A percentile compares a stretch with the other conserved stretches of the same genome.
Conservation (phyloP, 306 rosid species). For the Betula pendula region DNA sequence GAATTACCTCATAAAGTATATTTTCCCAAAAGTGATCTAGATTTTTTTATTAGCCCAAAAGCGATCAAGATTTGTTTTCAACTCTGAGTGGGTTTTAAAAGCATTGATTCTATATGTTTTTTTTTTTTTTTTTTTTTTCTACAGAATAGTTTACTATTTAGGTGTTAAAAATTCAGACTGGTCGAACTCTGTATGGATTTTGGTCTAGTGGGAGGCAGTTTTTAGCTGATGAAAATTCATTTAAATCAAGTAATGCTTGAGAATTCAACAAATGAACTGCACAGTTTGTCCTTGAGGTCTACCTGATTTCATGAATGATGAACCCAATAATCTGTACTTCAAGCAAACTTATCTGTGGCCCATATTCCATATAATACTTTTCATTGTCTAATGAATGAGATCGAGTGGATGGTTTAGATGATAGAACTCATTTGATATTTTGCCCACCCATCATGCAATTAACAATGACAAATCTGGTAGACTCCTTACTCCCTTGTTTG, state of each 20-base stretch:
- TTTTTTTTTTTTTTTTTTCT: neutral
- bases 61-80: neutral
- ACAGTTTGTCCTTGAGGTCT: neutral
- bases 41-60: neutral
- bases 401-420: neutral
- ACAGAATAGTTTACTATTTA: neutral
- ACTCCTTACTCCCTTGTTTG: constrained; percentile 9
- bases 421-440: neutral
- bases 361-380: neutral
- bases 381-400: neutral
- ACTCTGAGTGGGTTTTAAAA: neutral
- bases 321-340: neutral
- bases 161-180: neutral
- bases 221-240: neutral
- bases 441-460: neutral
- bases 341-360: neutral
- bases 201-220: neutral
- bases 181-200: neutral
- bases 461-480: neutral
- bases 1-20: neutral
- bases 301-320: neutral
- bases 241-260: neutral
- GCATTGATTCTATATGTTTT: neutral
- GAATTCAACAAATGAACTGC: neutral
- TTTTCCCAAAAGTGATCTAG: neutral